Conservation (phyloP, 2,329 filamentous ascomycete species). For the Beauveria rudraprayagi region DNA sequence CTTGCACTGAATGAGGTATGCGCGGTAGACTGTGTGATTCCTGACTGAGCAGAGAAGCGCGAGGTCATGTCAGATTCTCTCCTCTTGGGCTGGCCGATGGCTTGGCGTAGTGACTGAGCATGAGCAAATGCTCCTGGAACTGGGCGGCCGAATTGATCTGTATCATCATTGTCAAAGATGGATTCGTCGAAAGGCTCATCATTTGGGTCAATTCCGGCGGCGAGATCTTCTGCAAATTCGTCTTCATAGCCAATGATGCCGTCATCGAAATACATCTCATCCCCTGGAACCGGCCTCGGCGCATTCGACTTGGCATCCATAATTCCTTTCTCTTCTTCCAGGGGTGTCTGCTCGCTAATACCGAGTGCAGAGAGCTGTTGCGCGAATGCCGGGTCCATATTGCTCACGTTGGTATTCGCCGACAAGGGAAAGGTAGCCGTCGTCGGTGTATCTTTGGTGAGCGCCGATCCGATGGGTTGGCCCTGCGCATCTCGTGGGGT, state of each 20-base stretch:
- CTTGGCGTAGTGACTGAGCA: conserved; percentile 39
- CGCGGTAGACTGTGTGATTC: conserved; percentile 38
- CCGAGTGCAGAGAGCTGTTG: conserved; percentile 3
- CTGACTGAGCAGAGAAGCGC: conserved; percentile 36
- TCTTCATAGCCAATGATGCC: conserved; percentile 44
- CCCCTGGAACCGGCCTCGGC: conserved; percentile 18
- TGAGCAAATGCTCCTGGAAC: conserved; percentile 50
- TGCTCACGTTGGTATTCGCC: not conserved
- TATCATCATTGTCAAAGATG: conserved; percentile 62
- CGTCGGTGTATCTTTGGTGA: conserved; percentile 37
- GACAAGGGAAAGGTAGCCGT: conserved; percentile 13
- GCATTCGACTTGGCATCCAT: not conserved
- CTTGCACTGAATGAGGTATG: conserved; percentile 41
- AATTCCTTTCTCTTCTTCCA: not conserved
- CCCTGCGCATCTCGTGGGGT: conserved; percentile 51
- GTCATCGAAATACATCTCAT: conserved; percentile 65
- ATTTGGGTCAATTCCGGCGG: conserved; percentile 35
- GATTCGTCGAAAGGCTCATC: conserved; percentile 60
- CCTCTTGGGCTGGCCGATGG: conserved; percentile 25
- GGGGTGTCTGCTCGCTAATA: not conserved
- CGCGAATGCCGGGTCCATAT: not conserved
- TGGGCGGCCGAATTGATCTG: conserved; percentile 53
- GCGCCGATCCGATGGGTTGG: conserved; percentile 48
- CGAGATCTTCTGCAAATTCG: conserved; percentile 39
- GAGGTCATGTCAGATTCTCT: conserved; percentile 40